Percentiles rank a stretch among this genome's conserved stretches.
These are phyloP conservation scores for Hirschioporus abietinus DNA, from an alignment of 768 basidiomycete genomes.

Conservation along the genomic window DNA sequence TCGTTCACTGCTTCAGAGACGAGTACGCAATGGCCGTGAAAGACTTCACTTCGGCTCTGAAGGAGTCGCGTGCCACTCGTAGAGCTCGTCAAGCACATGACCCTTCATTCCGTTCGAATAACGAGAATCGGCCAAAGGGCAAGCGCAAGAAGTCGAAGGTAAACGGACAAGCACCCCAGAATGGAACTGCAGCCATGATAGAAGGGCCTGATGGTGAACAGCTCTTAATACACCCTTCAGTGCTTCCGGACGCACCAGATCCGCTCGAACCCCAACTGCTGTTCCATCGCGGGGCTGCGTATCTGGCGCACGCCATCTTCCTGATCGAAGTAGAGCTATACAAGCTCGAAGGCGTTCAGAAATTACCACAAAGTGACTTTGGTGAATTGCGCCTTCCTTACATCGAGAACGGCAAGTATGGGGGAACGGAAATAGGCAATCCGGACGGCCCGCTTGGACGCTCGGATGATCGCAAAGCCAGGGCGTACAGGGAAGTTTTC, in stretches of 20 bases:
- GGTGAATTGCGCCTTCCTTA: constrained; percentile 74
- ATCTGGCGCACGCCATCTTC: constrained; percentile 72
- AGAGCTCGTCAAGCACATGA: constrained; percentile 54
- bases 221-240: constrained; percentile 61
- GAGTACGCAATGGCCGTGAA: constrained; percentile 69
- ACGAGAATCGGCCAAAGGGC: constrained; percentile 35
- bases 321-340: constrained; percentile 72
- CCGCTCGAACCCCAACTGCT: constrained; percentile 82
- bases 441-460: constrained; percentile 72
- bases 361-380: constrained; percentile 54
- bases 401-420: constrained; percentile 69
- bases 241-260: constrained; percentile 73
- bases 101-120: constrained; percentile 32
- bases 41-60: constrained; percentile 78
- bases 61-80: constrained; percentile 67
- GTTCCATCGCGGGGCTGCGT: constrained; percentile 79
- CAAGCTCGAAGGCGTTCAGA: constrained; percentile 62
- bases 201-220: constrained; percentile 50
- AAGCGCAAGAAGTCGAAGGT: constrained; percentile 52
- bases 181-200: constrained; percentile 49
- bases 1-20: constrained; percentile 85
- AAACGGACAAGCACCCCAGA: constrained; percentile 64
- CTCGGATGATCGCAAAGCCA: constrained; percentile 49
- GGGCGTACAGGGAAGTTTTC: constrained; percentile 59
- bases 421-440: constrained; percentile 83